Percentiles rank a stretch among this genome's conserved stretches.
These are phyloP conservation scores for Manihot esculenta DNA, from an alignment of 441 rosid species.

Conservation along the genomic window DNA sequence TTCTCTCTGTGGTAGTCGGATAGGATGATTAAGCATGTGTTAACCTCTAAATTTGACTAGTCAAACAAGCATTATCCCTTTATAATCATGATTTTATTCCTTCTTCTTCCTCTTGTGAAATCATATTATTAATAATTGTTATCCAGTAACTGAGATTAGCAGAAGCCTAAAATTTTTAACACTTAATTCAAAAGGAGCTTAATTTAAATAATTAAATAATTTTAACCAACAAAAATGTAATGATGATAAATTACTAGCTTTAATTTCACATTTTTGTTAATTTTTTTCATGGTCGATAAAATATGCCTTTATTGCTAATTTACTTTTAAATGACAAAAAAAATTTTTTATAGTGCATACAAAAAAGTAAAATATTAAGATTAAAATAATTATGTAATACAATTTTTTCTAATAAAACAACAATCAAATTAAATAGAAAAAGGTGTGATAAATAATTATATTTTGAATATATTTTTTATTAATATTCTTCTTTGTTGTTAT, in stretches of 20 bases:
- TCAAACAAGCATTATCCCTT: slow-evolving; percentile 9
- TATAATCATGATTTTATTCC: not conserved
- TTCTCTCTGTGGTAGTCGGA: not conserved
- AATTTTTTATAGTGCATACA: no score
- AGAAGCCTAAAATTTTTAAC: not conserved
- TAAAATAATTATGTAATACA: no score
- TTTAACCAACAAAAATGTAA: not conserved
- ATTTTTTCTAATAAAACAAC: not conserved
- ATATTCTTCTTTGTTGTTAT: no score
- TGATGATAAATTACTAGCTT: not conserved
- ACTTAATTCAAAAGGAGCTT: not conserved
- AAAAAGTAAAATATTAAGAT: no score
- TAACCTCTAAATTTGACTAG: slow-evolving; percentile 22
- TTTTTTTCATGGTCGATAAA: no score
- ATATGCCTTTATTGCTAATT: no score
- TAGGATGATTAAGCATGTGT: slow-evolving; percentile 10
- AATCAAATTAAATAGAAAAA: no score
- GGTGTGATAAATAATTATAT: no score
- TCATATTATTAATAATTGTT: not conserved
- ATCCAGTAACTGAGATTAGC: not conserved
- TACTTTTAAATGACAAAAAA: no score
- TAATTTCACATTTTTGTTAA: not conserved
- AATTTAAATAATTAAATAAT: not conserved
- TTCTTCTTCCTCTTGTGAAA: not conserved
- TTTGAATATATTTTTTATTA: no score